phyloP scores from a whole-genome alignment of 2,329 filamentous ascomycete species.

The Aspergillus carbonarius region DNA sequence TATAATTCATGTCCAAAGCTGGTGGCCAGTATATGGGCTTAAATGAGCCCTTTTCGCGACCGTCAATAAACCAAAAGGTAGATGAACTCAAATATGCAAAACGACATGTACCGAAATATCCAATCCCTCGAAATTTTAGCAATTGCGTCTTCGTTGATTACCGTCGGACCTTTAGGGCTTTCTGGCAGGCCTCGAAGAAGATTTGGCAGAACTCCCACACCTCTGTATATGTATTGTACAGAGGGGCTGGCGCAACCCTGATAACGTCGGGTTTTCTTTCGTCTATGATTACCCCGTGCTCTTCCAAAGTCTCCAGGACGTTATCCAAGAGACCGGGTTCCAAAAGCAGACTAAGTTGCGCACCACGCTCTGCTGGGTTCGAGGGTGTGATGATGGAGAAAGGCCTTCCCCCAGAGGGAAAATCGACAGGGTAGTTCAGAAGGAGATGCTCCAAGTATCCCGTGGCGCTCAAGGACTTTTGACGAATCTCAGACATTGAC shows the following conservation, averaged over 20 bases:
- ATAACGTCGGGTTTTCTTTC: constrained; percentile 85
- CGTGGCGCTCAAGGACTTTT: constrained; percentile 71
- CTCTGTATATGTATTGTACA: constrained; percentile 81
- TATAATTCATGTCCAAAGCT: too few species aligned
- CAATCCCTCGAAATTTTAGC: not conserved
- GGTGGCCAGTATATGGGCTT: too few species aligned
- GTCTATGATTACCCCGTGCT: constrained; percentile 72
- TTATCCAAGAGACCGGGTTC: constrained; percentile 67
- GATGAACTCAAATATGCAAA: not conserved
- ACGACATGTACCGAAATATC: not conserved
- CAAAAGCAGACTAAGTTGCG: constrained; percentile 75
- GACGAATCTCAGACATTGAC: constrained; percentile 65
- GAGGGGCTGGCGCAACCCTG: constrained; percentile 74
- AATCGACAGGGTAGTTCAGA: constrained; percentile 34
- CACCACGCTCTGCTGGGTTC: constrained; percentile 67
- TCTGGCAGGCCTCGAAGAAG: constrained; percentile 51
- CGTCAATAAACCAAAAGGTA: too few species aligned
- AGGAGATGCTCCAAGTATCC: constrained; percentile 73
- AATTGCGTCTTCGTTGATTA: constrained; percentile 6
- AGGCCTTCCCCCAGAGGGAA: constrained; percentile 34
- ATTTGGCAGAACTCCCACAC: constrained; percentile 61
- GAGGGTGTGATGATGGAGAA: constrained; percentile 69
- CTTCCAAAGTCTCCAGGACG: constrained; percentile 63
- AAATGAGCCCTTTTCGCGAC: too few species aligned
- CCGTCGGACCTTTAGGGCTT: constrained; percentile 29